A percentile compares a stretch with the other conserved stretches of the same genome.
phyloP scores from a whole-genome alignment of 2,329 filamentous ascomycete genomes.

The Botrytis cinerea region DNA sequence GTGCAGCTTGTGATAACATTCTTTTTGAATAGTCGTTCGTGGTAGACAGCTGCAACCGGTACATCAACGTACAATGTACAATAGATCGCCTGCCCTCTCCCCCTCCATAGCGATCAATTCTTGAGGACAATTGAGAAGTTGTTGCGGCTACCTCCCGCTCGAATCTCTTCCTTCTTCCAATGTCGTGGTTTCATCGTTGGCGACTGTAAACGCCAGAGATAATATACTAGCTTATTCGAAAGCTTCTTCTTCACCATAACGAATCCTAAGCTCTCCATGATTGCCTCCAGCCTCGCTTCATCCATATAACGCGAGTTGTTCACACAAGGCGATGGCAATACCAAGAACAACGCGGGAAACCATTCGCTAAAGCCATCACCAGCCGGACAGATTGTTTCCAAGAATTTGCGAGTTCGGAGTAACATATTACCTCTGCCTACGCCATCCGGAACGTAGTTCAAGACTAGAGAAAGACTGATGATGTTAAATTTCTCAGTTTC shows the following conservation, averaged over 20 bases:
- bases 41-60: not conserved
- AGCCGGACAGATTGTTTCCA: constrained; percentile 47
- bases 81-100: not conserved
- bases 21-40: not conserved
- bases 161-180: constrained; percentile 70
- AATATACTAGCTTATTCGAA: constrained; percentile 84
- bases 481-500: constrained; percentile 75
- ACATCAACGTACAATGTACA: not conserved
- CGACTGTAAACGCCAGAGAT: constrained; percentile 66
- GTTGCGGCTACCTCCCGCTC: constrained; percentile 75
- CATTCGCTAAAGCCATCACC: constrained; percentile 37
- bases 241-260: constrained; percentile 64
- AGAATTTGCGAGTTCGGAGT: constrained; percentile 69
- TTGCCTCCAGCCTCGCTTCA: constrained; percentile 63
- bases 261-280: constrained; percentile 81
- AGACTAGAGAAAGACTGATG: constrained; percentile 85
- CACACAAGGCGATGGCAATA: constrained; percentile 85
- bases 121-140: constrained; percentile 83
- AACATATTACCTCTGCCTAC: constrained; percentile 81
- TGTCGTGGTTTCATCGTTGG: constrained; percentile 33
- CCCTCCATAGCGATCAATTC: not conserved
- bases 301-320: constrained; percentile 89
- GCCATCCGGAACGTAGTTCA: constrained; percentile 90
- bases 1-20: not conserved
- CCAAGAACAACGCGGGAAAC: constrained; percentile 79